Evolutionary conservation across 208 protist species (phyloP), one percentile per base, ranked within the genome.

Genomic region (Leishmania gerbilli): DNA sequence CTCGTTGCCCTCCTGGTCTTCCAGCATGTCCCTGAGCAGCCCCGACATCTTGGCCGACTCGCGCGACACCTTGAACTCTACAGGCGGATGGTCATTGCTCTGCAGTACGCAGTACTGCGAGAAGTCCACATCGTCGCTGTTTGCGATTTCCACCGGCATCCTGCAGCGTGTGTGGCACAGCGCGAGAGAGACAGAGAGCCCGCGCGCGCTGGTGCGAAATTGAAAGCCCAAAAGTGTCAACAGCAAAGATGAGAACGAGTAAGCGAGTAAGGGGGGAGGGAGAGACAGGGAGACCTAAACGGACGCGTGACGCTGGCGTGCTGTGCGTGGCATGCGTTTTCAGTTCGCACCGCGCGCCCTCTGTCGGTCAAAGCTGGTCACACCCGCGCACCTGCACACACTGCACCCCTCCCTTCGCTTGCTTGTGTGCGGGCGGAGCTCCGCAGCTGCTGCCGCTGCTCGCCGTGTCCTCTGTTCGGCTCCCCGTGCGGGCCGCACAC

Each of bases 21-120:
- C 95, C 37, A 98, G 84, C 94, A 98, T 97, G 80, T 97, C 95
- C 85, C 95, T 97, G 53, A 98, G 80, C 67, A 97, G 86, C 19
- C 91, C 92, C 3, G 94, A 98, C 89, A 97, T 94, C 80, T 95
- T 92, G 17, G 95, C 93, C n/a, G 93, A 89, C 68, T 98, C 94
- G 53, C 90, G 85, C 19, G 86, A 80, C 19, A 98, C 90, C 78
- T 95, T 96, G 85, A 95, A 96, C 80, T 97, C 89, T 37, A 91
- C 85, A 17, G 94, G 90, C 0, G 90, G 90, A 77, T 95, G 89
- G 80, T 96, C 96, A 79, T 97, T 97, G 87, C 90, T 95, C 85
- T 96, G 90, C 71, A 98, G 88, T 19, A 97, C 87, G 76, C 96
- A 95, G 87, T 88, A 95, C 86, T 98, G 93, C 67, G 85, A 79